phyloP scores from a whole-genome alignment of 345 rosid species.

The Trapa incisa region DNA sequence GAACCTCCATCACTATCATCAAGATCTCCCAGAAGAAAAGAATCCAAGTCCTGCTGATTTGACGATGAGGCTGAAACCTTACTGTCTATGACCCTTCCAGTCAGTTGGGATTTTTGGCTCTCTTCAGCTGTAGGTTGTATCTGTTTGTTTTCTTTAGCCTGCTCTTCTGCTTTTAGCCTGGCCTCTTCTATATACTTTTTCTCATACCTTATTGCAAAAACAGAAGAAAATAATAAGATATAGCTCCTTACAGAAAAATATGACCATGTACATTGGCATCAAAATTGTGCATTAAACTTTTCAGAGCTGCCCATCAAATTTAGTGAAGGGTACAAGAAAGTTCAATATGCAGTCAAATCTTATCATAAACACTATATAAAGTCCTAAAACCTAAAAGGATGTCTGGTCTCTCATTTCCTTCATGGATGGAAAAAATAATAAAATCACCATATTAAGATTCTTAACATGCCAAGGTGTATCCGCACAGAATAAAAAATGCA shows the following conservation, averaged over 20 bases:
- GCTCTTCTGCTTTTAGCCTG: conserved; percentile 51
- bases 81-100: conserved; percentile 31
- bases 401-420: not conserved
- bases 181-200: conserved; percentile 61
- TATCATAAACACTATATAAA: not conserved
- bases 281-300: not conserved
- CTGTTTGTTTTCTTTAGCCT: conserved; percentile 27
- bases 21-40: conserved; percentile 81
- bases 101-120: conserved; percentile 16
- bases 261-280: not conserved
- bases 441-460: too few relatives aligned
- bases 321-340: not conserved
- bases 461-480: not conserved
- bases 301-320: not conserved
- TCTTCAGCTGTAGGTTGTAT: conserved; percentile 36
- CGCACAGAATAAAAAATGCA: not conserved
- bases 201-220: conserved; percentile 37
- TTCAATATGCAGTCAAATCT: not conserved
- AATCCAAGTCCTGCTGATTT: conserved; percentile 72
- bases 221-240: not conserved
- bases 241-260: not conserved
- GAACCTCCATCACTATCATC: conserved; percentile 76
- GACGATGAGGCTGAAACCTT: conserved; percentile 45
- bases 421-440: not conserved
- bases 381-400: not conserved